These are phyloP conservation scores for Harringtonia lauricola DNA, from an alignment of 2,329 filamentous ascomycete genomes.

Conservation along the genomic window DNA sequence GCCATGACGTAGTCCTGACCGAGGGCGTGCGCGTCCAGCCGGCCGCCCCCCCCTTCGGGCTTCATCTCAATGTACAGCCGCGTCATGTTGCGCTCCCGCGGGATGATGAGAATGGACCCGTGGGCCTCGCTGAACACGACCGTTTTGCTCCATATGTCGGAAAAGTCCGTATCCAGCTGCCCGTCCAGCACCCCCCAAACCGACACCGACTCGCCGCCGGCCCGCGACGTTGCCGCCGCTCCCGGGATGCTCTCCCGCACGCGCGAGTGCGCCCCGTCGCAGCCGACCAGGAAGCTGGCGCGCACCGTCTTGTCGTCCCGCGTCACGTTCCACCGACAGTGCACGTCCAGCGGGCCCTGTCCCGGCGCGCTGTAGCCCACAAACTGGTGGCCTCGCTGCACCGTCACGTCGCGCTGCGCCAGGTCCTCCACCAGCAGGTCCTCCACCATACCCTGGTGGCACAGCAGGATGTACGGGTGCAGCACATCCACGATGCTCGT, in stretches of 20 bases:
- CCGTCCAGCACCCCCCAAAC: constrained; percentile 65
- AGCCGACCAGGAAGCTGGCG: constrained; percentile 57
- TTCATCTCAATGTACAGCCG: constrained; percentile 50
- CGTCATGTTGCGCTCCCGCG: constrained; percentile 61
- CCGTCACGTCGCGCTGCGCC: constrained; percentile 48
- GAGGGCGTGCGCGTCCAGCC: constrained; percentile 9
- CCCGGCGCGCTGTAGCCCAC: constrained; percentile 29
- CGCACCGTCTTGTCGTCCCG: background rate
- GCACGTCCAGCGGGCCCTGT: background rate
- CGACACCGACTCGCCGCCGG: constrained; percentile 14
- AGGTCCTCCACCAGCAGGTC: constrained; percentile 59
- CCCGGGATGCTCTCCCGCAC: constrained; percentile 50
- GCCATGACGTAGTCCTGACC: constrained; percentile 55
- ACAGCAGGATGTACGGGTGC: constrained; percentile 42
- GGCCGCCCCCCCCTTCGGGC: constrained; percentile 15
- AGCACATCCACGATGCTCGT: constrained; percentile 32
- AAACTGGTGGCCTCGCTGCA: constrained; percentile 53
- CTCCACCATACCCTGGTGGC: constrained; percentile 68
- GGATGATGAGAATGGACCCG: constrained; percentile 61
- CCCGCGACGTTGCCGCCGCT: background rate
- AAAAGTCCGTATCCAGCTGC: constrained; percentile 59
- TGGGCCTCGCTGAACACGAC: constrained; percentile 54
- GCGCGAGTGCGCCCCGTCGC: constrained; percentile 60
- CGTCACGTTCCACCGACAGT: background rate
- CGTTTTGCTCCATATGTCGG: constrained; percentile 65